These are phyloP conservation scores for Paramarasmius palmivorus DNA, from an alignment of 1,284 basidiomycete species.

Conservation along the genomic window DNA sequence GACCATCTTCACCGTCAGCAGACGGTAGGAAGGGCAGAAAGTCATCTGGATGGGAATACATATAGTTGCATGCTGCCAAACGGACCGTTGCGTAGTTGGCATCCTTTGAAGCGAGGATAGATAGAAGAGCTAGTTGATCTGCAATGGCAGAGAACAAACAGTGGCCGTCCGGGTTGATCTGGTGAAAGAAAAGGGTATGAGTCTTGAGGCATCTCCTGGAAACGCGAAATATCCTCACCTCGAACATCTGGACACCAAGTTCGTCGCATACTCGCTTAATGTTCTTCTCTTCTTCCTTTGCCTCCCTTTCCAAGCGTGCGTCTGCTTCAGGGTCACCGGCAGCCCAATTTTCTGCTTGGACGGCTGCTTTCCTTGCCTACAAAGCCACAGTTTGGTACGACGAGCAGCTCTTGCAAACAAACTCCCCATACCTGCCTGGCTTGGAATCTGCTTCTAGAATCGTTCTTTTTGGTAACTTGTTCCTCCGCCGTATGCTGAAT, in stretches of 20 bases:
- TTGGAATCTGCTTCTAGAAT: slow-evolving; percentile 71
- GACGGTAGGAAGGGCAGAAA: slow-evolving; percentile 94
- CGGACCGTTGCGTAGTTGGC: slow-evolving; percentile 67
- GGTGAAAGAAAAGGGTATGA: slow-evolving; percentile 8
- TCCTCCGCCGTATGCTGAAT: slow-evolving; percentile 37
- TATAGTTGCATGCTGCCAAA: slow-evolving; percentile 77
- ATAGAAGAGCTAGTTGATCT: slow-evolving; percentile 78
- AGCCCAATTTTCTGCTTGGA: slow-evolving; percentile 59
- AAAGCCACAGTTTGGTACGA: slow-evolving; percentile 8
- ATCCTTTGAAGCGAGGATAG: slow-evolving; percentile 54
- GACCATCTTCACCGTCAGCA: slow-evolving; percentile 73
- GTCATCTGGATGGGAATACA: slow-evolving; percentile 83
- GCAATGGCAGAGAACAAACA: slow-evolving; percentile 94
- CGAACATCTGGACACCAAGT: slow-evolving; percentile 66
- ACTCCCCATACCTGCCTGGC: slow-evolving; percentile 66
- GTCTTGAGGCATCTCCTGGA: slow-evolving; percentile 3
- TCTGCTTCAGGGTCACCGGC: slow-evolving; percentile 64
- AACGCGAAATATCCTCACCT: slow-evolving; percentile 47
- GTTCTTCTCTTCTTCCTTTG: slow-evolving; percentile 70
- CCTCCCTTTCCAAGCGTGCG: slow-evolving; percentile 67
- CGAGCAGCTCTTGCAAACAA: background rate
- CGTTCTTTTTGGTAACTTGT: slow-evolving; percentile 53
- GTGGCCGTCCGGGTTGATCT: slow-evolving; percentile 95
- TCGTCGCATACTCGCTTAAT: slow-evolving; percentile 72
- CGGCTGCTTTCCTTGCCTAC: slow-evolving; percentile 78